Percentiles rank a stretch among this genome's conserved stretches.
Conservation (phyloP, 768 basidiomycete species). For the Phlebiopsis flavidoalba region DNA sequence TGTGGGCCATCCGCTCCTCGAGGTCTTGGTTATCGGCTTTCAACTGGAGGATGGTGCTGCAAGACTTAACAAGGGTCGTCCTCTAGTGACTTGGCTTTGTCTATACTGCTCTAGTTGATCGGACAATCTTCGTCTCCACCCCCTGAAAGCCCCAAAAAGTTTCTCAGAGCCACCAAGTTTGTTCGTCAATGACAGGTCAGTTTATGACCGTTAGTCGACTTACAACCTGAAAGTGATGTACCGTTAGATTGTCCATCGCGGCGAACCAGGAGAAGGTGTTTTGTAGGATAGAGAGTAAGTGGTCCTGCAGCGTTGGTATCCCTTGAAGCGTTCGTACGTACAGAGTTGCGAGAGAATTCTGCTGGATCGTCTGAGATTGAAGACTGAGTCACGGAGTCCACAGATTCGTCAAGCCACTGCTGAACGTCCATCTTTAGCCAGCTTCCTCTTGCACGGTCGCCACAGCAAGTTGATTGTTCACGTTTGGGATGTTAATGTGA, state of each 20-base stretch:
- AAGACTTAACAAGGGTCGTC: conserved; percentile 67
- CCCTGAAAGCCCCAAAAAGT: conserved; percentile 84
- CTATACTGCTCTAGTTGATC: conserved; percentile 87
- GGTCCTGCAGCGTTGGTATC: conserved; percentile 74
- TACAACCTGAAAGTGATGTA: conserved; percentile 90
- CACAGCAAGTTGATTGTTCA: conserved; percentile 63
- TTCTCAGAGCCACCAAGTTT: conserved; percentile 81
- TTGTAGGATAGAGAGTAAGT: conserved; percentile 91
- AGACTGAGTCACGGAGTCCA: conserved; percentile 71
- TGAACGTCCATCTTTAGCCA: conserved; percentile 76
- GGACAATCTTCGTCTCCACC: conserved; percentile 81
- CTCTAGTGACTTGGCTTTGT: conserved; percentile 69
- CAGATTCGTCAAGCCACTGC: conserved; percentile 61
- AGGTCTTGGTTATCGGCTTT: conserved; percentile 80
- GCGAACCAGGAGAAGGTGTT: conserved; percentile 83
- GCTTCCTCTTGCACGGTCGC: conserved; percentile 50
- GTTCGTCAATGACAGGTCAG: conserved; percentile 86
- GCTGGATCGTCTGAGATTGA: conserved; percentile 75
- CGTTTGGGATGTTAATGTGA: conserved; percentile 54
- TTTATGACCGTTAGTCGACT: conserved; percentile 82
- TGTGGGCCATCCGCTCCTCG: conserved; percentile 73
- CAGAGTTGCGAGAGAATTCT: conserved; percentile 83
- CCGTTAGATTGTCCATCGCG: conserved; percentile 83
- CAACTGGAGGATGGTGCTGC: conserved; percentile 55
- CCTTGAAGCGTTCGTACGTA: conserved; percentile 61